Base-by-base conservation (phyloP, 345 rosid genomes). In the Syzygium aromaticum region DNA sequence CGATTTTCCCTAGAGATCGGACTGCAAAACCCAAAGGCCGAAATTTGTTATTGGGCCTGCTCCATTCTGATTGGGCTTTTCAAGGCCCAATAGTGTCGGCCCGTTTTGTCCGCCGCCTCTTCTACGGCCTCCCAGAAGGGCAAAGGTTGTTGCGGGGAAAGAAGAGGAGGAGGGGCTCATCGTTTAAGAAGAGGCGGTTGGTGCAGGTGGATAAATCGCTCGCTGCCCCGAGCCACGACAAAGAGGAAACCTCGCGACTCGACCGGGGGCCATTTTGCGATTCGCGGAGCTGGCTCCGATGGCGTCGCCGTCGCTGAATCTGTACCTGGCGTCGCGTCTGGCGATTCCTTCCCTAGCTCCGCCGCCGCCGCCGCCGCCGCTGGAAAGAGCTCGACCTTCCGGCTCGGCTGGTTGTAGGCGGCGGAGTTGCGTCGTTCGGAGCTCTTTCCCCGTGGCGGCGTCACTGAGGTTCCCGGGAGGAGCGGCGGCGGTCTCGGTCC, bases 231-330 rank as follows among this genome's bases (percentile, higher is more conserved):
- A 38, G 25, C 80, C 80, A 19, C 80, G 80, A 67, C 80, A 4
- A 73, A 1, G 80, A 73, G 25, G 11, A 73, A 73, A 38, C 82
- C 27, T 38, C 82, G 4, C 49, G 80, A 30, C 77, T 64, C 33
- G 77, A 8, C 78, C 46, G 78, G 23, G 23, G 22, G 78, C 23
- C 63, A 0, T 67, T 67, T 40, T 21, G 78, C 46, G 46, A 33
- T 33, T 30, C 46, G 46, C 80, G 49, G 49, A 73, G 49, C 49
- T 43, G 49, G 82, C 64, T 63, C 53, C 30, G 51, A 86, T 86
- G 88, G 88, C 88, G 73, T 80, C 85, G 85, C 54, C 88, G 85
- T 78, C 88, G 85, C 88, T 56, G 82, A 64, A 63, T 54, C 77
- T 80, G 22, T 27, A 23, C 17, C 85, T 78, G n/a, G 49, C 85